Percentiles rank a stretch among this genome's conserved stretches.
Conservation (phyloP, 2,329 filamentous ascomycete species). For the Phaeosphaeria sp. region DNA sequence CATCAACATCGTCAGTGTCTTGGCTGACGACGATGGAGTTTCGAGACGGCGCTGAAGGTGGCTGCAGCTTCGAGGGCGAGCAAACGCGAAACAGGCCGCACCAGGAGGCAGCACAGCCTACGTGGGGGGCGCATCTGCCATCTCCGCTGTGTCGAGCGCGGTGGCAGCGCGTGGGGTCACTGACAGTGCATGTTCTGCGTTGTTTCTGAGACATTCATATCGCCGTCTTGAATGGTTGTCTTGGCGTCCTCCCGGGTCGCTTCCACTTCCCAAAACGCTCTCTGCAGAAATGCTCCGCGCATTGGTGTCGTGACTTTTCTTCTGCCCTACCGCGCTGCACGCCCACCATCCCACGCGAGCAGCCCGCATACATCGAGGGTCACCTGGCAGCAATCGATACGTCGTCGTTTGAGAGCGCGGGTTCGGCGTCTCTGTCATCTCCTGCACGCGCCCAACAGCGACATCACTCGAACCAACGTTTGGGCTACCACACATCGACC, state of each 20-base stretch:
- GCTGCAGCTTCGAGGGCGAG: conserved; percentile 12
- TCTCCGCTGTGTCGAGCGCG: conserved; percentile 5
- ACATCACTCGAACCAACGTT: conserved; percentile 12
- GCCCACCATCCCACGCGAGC: conserved; percentile 14
- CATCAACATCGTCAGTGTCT: conserved; percentile 27
- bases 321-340: neutral
- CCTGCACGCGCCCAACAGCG: conserved; percentile 3
- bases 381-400: conserved; percentile 18
- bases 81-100: conserved; percentile 17
- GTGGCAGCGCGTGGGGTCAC: conserved; percentile 20
- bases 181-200: conserved; percentile 11
- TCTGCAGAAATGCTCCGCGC: conserved; percentile 5
- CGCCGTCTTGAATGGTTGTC: conserved; percentile 8
- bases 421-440: conserved; percentile 8
- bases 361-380: conserved; percentile 19
- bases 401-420: conserved; percentile 4
- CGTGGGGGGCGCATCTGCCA: conserved; percentile 13
- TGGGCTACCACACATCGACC: conserved; percentile 14
- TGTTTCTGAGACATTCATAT: conserved; percentile 24
- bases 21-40: conserved; percentile 36
- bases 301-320: neutral
- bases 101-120: conserved; percentile 8
- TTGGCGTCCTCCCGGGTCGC: conserved; percentile 33
- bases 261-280: conserved; percentile 17
- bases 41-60: conserved; percentile 16